Evolutionary conservation across 2,329 filamentous ascomycete genomes (phyloP).

Genomic region (Mariannaea elegans): DNA sequence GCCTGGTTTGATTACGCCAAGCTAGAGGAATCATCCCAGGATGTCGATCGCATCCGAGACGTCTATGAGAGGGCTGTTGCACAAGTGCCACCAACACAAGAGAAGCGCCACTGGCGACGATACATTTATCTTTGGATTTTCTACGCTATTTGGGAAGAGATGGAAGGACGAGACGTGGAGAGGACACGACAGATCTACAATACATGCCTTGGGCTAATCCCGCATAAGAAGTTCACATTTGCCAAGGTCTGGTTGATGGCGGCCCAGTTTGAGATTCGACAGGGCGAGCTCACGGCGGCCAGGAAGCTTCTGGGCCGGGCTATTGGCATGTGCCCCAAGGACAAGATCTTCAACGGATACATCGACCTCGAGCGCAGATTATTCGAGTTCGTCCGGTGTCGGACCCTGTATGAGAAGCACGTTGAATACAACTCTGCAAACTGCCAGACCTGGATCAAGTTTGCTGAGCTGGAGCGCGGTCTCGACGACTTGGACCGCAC

Average conservation of each 20-base stretch:
- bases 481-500: conserved; percentile 90
- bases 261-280: conserved; percentile 91
- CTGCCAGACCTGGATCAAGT: conserved; percentile 94
- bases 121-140: conserved; percentile 99
- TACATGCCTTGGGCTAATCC: conserved; percentile 86
- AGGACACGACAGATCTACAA: conserved; percentile 90
- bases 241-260: conserved; percentile 96
- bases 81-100: conserved; percentile 91
- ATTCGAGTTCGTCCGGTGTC: conserved; percentile 92
- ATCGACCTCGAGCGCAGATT: conserved; percentile 92
- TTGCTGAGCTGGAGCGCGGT: conserved; percentile 90
- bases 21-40: conserved; percentile 85
- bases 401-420: conserved; percentile 92
- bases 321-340: conserved; percentile 94
- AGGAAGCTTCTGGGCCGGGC: conserved; percentile 90
- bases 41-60: conserved; percentile 85
- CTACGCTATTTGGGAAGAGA: conserved; percentile 95
- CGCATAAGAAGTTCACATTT: conserved; percentile 97
- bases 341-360: conserved; percentile 93
- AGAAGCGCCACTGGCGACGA: conserved; percentile 95
- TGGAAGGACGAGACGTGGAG: conserved; percentile 79
- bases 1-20: conserved; percentile 95
- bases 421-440: conserved; percentile 92
- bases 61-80: conserved; percentile 96
- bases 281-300: conserved; percentile 80